phyloP scores from a whole-genome alignment of 768 basidiomycete species.

The Phanerochaete sordida region DNA sequence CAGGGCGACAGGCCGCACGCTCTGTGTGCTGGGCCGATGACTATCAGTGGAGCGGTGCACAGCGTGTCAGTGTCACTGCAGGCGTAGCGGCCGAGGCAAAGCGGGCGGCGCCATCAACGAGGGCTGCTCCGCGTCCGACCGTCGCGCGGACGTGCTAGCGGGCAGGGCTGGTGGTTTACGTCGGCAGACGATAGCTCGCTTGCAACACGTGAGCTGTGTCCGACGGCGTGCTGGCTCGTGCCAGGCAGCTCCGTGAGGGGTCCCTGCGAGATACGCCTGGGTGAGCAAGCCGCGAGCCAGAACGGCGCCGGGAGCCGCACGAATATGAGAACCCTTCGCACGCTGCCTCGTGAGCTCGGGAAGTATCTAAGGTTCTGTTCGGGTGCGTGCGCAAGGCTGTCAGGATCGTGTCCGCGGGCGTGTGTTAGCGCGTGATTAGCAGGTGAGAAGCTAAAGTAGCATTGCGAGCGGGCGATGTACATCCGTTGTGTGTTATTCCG shows the following conservation, averaged over 20 bases:
- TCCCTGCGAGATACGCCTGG: neutral
- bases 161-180: too few relatives aligned
- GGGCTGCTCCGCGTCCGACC: too few relatives aligned
- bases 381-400: neutral
- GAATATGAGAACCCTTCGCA: neutral
- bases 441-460: neutral
- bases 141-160: too few relatives aligned
- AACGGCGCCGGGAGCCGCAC: neutral
- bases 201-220: neutral
- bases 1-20: too few relatives aligned
- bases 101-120: too few relatives aligned
- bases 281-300: neutral
- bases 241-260: neutral
- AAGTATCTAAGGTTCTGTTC: neutral
- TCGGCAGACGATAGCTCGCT: neutral
- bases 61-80: neutral
- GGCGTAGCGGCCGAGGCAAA: neutral
- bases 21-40: neutral
- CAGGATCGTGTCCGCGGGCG: neutral
- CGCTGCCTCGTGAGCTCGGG: neutral
- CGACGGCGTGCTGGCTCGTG: neutral
- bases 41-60: neutral
- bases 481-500: constrained; percentile 2
- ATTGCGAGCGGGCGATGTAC: neutral
- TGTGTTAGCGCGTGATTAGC: neutral